A percentile compares a stretch with the other conserved stretches of the same genome.
phyloP scores from a whole-genome alignment of 2,329 filamentous ascomycete species.

The Clarireedia paspali region DNA sequence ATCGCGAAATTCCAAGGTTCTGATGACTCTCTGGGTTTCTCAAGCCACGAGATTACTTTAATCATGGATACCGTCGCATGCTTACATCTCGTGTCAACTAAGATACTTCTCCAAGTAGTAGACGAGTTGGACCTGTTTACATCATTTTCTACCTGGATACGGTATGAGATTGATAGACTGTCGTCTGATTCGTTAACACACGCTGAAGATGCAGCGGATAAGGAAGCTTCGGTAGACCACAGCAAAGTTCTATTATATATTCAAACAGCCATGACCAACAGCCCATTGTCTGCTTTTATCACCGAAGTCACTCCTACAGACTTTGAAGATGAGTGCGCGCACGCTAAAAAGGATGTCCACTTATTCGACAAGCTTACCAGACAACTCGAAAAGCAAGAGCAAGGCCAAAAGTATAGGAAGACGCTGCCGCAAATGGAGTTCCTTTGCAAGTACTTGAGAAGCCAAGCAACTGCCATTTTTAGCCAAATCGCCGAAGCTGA shows the following conservation, averaged over 20 bases:
- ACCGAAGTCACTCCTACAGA: conserved; percentile 42
- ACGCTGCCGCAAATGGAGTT: conserved; percentile 56
- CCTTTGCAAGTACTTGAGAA: conserved; percentile 49
- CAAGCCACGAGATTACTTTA: conserved; percentile 52
- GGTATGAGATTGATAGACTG: conserved; percentile 72
- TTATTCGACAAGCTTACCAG: conserved; percentile 39
- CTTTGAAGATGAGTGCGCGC: conserved; percentile 39
- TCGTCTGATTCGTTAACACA: conserved; percentile 51
- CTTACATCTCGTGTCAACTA: conserved; percentile 68
- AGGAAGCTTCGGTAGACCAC: conserved; percentile 68
- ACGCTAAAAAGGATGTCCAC: conserved; percentile 37
- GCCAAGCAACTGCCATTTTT: conserved; percentile 55
- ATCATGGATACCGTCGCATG: conserved; percentile 66
- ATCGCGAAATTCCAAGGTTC: conserved; percentile 72
- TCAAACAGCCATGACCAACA: conserved; percentile 57
- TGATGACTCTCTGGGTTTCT: conserved; percentile 59
- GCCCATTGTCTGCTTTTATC: conserved; percentile 57
- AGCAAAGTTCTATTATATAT: conserved; percentile 71
- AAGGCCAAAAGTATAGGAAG: conserved; percentile 34
- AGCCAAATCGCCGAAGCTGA: conserved; percentile 62
- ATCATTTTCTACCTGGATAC: conserved; percentile 77
- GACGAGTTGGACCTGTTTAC: conserved; percentile 72
- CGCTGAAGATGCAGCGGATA: conserved; percentile 66
- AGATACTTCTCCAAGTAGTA: conserved; percentile 61
- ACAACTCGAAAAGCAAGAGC: conserved; percentile 26